phyloP scores from a whole-genome alignment of 495 filamentous ascomycete species.

The Podospora didyma region DNA sequence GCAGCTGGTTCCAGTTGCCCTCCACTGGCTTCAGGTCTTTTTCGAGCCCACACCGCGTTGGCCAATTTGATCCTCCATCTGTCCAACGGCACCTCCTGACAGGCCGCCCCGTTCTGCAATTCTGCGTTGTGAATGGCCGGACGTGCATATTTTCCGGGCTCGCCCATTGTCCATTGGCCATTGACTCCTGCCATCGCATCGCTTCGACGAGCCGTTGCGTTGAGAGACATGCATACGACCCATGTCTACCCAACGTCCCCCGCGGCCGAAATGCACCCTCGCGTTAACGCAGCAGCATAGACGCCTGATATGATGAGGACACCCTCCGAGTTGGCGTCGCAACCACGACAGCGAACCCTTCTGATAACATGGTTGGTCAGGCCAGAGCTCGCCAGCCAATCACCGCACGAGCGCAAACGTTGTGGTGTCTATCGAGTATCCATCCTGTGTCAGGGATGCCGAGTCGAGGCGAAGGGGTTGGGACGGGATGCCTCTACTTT shows the following conservation, averaged over 20 bases:
- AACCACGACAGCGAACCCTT: slow-evolving; percentile 10
- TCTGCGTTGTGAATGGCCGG: slow-evolving; percentile 12
- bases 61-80: slow-evolving; percentile 15
- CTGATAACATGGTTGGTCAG: slow-evolving; percentile 14
- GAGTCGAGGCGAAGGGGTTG: slow-evolving; percentile 2
- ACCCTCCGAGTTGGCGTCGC: slow-evolving; percentile 15
- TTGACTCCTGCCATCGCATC: slow-evolving; percentile 19
- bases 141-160: not conserved
- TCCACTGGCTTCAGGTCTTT: not conserved
- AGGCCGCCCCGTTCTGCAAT: slow-evolving; percentile 28
- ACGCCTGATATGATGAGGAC: slow-evolving; percentile 23
- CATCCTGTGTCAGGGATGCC: too few species aligned
- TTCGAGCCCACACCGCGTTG: slow-evolving; percentile 7
- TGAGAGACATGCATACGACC: slow-evolving; percentile 15
- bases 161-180: slow-evolving; percentile 11
- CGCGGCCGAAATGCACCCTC: slow-evolving; percentile 6
- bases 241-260: slow-evolving; percentile 29
- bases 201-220: slow-evolving; percentile 20
- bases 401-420: slow-evolving; percentile 21
- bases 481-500: slow-evolving; percentile 16
- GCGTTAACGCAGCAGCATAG: slow-evolving; percentile 9
- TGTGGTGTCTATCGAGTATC: slow-evolving; percentile 16
- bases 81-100: slow-evolving; percentile 13
- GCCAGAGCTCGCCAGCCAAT: slow-evolving; percentile 8
- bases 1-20: not conserved